phyloP scores from a whole-genome alignment of 2,329 filamentous ascomycete species.

The Colletotrichum somersetense region DNA sequence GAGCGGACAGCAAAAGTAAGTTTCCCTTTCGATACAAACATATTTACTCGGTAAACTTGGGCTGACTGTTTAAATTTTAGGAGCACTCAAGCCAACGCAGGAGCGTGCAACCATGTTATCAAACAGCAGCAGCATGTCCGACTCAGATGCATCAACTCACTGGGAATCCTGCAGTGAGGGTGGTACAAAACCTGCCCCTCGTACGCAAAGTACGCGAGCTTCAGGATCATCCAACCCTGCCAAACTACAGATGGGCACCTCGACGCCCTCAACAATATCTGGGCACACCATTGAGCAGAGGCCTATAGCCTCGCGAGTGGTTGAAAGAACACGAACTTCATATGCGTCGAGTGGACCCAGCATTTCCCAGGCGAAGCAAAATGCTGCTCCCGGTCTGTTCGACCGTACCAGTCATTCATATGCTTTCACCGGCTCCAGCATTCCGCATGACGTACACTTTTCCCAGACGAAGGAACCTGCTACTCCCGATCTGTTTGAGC shows the following conservation, averaged over 20 bases:
- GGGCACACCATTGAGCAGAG: no score
- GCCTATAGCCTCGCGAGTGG: background rate
- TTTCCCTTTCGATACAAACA: background rate
- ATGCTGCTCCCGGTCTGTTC: no score
- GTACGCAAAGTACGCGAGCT: background rate
- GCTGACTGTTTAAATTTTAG: background rate
- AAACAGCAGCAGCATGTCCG: background rate
- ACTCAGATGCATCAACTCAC: background rate
- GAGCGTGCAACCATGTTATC: background rate
- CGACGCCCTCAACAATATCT: background rate
- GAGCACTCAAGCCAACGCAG: background rate
- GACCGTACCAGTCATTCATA: background rate
- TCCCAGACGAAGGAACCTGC: background rate
- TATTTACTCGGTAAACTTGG: background rate
- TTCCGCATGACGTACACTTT: background rate
- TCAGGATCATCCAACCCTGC: background rate
- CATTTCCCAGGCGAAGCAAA: background rate
- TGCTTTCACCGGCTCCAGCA: background rate
- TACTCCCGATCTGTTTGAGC: background rate
- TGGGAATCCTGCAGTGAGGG: constrained; percentile 25
- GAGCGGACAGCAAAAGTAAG: background rate
- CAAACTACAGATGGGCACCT: background rate
- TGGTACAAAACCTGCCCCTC: background rate
- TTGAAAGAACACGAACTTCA: background rate
- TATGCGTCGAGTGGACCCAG: no score